phyloP scores from a whole-genome alignment of 306 rosid genomes.

The Vicia faba region DNA sequence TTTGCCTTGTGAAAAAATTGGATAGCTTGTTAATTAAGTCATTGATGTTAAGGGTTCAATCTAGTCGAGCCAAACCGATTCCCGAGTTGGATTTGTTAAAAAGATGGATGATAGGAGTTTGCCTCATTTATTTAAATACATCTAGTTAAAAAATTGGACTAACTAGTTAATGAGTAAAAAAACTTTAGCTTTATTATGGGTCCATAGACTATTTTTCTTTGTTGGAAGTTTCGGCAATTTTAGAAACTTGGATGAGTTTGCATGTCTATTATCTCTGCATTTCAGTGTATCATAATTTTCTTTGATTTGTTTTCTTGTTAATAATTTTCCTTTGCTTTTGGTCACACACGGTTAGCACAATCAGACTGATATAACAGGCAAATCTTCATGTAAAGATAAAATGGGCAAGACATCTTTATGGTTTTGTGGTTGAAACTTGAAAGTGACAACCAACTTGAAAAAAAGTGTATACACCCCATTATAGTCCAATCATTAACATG shows the following conservation, averaged over 20 bases:
- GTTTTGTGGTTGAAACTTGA: conserved; percentile 46
- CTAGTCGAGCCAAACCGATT: neutral
- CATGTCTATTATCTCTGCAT: conserved; percentile 5
- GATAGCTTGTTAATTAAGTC: too few species aligned
- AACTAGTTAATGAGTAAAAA: neutral
- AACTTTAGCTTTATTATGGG: neutral
- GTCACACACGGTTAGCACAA: neutral
- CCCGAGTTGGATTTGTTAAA: neutral
- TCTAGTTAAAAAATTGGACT: neutral
- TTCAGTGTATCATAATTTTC: conserved; percentile 4
- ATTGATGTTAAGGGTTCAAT: neutral
- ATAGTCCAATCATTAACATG: conserved; percentile 49
- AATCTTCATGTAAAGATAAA: conserved; percentile 4
- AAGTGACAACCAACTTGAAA: conserved; percentile 37
- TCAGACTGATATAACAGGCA: conserved; percentile 16
- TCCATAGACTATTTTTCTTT: conserved; percentile 27
- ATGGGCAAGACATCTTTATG: conserved; percentile 36
- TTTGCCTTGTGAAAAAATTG: neutral
- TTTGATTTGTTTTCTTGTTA: neutral
- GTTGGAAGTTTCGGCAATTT: conserved; percentile 12
- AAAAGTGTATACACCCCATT: conserved; percentile 1
- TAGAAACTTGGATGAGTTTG: conserved; percentile 14
- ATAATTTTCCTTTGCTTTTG: conserved; percentile 12
- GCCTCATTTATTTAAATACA: neutral
- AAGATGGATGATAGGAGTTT: too few species aligned